Conservation (phyloP, 2,329 filamentous ascomycete species). For the Cladosporium velox region DNA sequence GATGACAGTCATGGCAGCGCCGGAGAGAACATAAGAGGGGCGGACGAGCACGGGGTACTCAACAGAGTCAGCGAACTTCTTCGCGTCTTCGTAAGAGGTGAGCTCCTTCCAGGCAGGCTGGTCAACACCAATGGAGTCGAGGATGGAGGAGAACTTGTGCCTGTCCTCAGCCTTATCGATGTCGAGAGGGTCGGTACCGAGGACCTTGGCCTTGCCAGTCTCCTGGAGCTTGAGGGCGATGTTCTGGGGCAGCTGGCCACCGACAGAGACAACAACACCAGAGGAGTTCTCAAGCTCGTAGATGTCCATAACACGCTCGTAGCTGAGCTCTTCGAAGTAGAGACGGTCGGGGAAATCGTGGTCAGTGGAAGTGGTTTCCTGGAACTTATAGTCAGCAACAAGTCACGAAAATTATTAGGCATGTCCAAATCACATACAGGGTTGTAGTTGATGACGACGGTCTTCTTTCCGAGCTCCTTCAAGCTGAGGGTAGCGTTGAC, state of each 20-base stretch:
- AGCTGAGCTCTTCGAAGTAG: slow-evolving; percentile 96
- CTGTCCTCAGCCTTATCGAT: slow-evolving; percentile 98
- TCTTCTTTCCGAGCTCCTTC: slow-evolving; percentile 88
- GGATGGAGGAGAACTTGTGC: slow-evolving; percentile 96
- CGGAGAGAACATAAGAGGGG: slow-evolving; percentile 92
- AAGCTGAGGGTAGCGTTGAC: slow-evolving; percentile 86
- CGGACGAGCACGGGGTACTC: slow-evolving; percentile 94
- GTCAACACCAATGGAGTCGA: slow-evolving; percentile 94
- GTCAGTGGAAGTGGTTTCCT: slow-evolving; percentile 59
- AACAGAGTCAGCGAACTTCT: slow-evolving; percentile 79
- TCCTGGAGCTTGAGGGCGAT: slow-evolving; percentile 94
- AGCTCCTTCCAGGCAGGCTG: slow-evolving; percentile 98
- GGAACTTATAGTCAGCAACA: not conserved
- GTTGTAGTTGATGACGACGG: slow-evolving; percentile 81
- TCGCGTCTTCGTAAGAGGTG: slow-evolving; percentile 83
- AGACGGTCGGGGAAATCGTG: slow-evolving; percentile 87
- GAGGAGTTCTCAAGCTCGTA: slow-evolving; percentile 86
- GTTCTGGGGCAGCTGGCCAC: slow-evolving; percentile 95
- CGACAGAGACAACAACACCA: slow-evolving; percentile 92
- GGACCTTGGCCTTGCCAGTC: slow-evolving; percentile 81
- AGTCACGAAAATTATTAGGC: not conserved
- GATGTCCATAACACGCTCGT: slow-evolving; percentile 98
- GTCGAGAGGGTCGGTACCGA: slow-evolving; percentile 88
- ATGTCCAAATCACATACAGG: not conserved
- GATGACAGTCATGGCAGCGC: slow-evolving; percentile 98